phyloP scores from a whole-genome alignment of 2,329 filamentous ascomycete species.

The Diaporthe vexans region DNA sequence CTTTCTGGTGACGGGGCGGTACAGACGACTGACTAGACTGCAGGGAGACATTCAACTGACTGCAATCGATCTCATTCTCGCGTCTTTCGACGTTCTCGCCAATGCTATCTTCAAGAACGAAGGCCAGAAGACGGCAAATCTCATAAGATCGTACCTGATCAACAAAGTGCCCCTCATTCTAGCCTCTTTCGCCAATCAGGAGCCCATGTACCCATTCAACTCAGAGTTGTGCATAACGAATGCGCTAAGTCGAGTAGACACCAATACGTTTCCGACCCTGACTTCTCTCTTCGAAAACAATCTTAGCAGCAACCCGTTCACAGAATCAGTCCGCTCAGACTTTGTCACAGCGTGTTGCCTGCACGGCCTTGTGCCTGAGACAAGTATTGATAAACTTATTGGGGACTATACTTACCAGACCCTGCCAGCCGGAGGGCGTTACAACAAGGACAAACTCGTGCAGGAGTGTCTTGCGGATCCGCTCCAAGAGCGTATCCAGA shows the following conservation, averaged over 20 bases:
- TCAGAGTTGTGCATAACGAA: slow-evolving; percentile 78
- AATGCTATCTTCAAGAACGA: slow-evolving; percentile 83
- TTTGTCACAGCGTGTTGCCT: slow-evolving; percentile 93
- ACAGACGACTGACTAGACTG: slow-evolving; percentile 46
- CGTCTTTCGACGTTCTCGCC: slow-evolving; percentile 90
- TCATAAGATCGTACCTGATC: slow-evolving; percentile 89
- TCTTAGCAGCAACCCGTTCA: slow-evolving; percentile 69
- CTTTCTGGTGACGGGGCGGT: background rate
- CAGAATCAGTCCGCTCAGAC: slow-evolving; percentile 73
- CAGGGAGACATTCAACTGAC: slow-evolving; percentile 83
- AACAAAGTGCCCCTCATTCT: slow-evolving; percentile 72
- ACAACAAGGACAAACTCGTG: slow-evolving; percentile 83
- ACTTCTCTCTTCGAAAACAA: slow-evolving; percentile 71
- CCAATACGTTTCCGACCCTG: slow-evolving; percentile 77
- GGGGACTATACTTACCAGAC: slow-evolving; percentile 88
- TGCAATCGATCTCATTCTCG: slow-evolving; percentile 85
- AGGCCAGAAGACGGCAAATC: slow-evolving; percentile 71
- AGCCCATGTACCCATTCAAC: slow-evolving; percentile 81
- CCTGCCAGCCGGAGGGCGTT: slow-evolving; percentile 79
- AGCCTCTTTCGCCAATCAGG: slow-evolving; percentile 60
- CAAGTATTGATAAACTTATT: slow-evolving; percentile 82
- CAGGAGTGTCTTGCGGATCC: slow-evolving; percentile 82
- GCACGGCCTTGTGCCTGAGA: slow-evolving; percentile 84
- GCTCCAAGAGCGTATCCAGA: slow-evolving; percentile 81
- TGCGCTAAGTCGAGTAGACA: slow-evolving; percentile 85